phyloP scores from a whole-genome alignment of 140 eudicot genomes.

The Cichorium intybus region DNA sequence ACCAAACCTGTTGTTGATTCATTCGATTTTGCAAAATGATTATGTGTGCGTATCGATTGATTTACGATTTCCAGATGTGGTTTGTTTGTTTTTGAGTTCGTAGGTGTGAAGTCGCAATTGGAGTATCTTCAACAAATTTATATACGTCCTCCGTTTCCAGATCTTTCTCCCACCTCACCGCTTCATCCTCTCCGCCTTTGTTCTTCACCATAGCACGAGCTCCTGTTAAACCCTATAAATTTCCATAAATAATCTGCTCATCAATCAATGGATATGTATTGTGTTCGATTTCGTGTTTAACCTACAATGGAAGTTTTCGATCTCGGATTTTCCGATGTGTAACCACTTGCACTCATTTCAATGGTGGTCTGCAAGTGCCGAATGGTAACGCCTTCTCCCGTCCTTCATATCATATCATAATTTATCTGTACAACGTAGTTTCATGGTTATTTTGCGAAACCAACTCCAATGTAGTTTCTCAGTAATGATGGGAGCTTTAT shows the following conservation, averaged over 20 bases:
- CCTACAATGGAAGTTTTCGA: background rate
- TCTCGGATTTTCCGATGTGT: conserved; percentile 1
- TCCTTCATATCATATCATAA: background rate
- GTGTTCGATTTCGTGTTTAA: background rate
- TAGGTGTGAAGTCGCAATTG: too few relatives aligned
- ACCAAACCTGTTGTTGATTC: too few relatives aligned
- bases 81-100: too few relatives aligned
- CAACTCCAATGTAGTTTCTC: background rate
- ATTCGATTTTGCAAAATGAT: too few relatives aligned
- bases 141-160: too few relatives aligned
- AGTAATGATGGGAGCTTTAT: conserved; percentile 6
- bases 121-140: too few relatives aligned
- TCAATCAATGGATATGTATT: background rate
- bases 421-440: background rate
- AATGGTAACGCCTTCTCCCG: conserved; percentile 44
- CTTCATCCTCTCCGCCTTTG: background rate
- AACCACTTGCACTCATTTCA: conserved; percentile 24
- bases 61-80: too few relatives aligned
- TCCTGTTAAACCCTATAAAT: conserved; percentile 8
- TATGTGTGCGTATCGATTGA: too few relatives aligned
- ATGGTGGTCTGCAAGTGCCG: conserved; percentile 99
- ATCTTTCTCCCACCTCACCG: background rate
- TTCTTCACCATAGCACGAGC: too few relatives aligned
- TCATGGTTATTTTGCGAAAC: background rate
- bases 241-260: background rate